A percentile compares a stretch with the other conserved stretches of the same genome.
These are phyloP conservation scores for Mycena olivaceomarginata DNA, from an alignment of 768 basidiomycete species.

Conservation along the genomic window DNA sequence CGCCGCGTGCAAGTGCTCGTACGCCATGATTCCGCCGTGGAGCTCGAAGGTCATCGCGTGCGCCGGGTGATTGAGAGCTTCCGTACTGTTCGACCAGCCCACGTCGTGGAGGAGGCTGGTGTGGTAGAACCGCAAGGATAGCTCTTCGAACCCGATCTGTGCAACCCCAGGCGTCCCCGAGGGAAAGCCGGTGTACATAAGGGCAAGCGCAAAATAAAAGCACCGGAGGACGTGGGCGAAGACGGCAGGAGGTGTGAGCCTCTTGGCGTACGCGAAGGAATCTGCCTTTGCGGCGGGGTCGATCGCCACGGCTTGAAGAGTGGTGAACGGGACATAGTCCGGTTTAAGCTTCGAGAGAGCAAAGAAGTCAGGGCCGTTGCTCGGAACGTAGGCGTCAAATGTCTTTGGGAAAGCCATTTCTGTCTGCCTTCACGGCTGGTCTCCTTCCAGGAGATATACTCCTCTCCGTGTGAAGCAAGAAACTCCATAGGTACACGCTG, in stretches of 20 bases:
- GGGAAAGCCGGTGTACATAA: slow-evolving; percentile 24
- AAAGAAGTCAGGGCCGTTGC: slow-evolving; percentile 8
- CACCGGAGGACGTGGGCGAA: slow-evolving; percentile 22
- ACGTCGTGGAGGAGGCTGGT: slow-evolving; percentile 26
- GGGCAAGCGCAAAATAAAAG: slow-evolving; percentile 22
- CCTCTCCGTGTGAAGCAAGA: too few relatives aligned
- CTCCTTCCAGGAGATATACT: too few relatives aligned
- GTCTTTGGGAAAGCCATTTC: background rate
- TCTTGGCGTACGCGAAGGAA: slow-evolving; percentile 14
- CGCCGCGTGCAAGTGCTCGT: slow-evolving; percentile 18
- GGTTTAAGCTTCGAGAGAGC: background rate
- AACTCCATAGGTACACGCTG: too few relatives aligned
- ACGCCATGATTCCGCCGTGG: slow-evolving; percentile 18
- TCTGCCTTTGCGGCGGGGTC: slow-evolving; percentile 2
- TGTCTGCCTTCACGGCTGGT: too few relatives aligned
- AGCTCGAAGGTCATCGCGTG: slow-evolving; percentile 27
- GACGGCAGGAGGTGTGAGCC: slow-evolving; percentile 1
- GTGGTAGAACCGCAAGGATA: background rate
- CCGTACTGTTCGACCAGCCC: slow-evolving; percentile 3
- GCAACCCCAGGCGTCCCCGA: slow-evolving; percentile 16
- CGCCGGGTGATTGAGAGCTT: slow-evolving; percentile 3
- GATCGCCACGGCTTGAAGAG: slow-evolving; percentile 1
- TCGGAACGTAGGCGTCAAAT: slow-evolving; percentile 24
- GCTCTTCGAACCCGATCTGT: slow-evolving; percentile 23
- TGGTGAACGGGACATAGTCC: slow-evolving; percentile 3